Evolutionary conservation across 352 stramenopile species (phyloP).

Genomic region (Phytopythium montanum): DNA sequence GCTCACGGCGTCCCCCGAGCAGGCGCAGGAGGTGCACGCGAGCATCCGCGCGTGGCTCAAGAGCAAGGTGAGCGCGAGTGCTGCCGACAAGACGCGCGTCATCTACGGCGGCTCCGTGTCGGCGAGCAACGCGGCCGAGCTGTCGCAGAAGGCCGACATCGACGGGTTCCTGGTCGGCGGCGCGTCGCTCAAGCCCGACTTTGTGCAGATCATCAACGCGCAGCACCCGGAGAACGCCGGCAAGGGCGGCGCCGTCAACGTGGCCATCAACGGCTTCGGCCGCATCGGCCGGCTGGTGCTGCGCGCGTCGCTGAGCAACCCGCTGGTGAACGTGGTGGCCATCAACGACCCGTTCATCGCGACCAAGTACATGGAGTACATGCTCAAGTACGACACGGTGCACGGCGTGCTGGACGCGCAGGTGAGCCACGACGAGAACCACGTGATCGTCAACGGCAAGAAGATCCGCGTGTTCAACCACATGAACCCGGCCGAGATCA

Average conservation of each 20-base stretch:
- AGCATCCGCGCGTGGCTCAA: constrained; percentile 93
- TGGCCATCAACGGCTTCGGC: constrained; percentile 99
- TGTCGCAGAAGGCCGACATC: constrained; percentile 96
- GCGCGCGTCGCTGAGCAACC: constrained; percentile 87
- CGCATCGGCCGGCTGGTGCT: constrained; percentile 98
- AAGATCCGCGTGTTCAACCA: constrained; percentile 93
- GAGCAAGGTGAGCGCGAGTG: constrained; percentile 89
- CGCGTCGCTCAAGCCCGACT: constrained; percentile 96
- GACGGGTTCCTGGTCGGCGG: constrained; percentile 98
- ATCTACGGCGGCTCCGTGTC: constrained; percentile 98
- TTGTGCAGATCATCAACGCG: constrained; percentile 97
- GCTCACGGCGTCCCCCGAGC: constrained; percentile 96
- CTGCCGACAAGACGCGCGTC: constrained; percentile 92
- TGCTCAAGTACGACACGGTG: constrained; percentile 92
- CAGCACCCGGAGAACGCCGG: constrained; percentile 35
- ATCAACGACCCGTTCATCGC: constrained; percentile 96
- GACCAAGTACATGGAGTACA: constrained; percentile 97
- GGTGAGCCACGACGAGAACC: constrained; percentile 82
- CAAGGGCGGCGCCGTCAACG: constrained; percentile 68
- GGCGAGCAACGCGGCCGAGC: constrained; percentile 88
- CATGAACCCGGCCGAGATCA: constrained; percentile 93
- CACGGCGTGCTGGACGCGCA: constrained; percentile 88
- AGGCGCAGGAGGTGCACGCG: constrained; percentile 97
- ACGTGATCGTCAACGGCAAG: constrained; percentile 93
- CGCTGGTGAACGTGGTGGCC: constrained; percentile 84